Conservation (phyloP, 2,329 filamentous ascomycete species). For the Gliomastix tumulicola region DNA sequence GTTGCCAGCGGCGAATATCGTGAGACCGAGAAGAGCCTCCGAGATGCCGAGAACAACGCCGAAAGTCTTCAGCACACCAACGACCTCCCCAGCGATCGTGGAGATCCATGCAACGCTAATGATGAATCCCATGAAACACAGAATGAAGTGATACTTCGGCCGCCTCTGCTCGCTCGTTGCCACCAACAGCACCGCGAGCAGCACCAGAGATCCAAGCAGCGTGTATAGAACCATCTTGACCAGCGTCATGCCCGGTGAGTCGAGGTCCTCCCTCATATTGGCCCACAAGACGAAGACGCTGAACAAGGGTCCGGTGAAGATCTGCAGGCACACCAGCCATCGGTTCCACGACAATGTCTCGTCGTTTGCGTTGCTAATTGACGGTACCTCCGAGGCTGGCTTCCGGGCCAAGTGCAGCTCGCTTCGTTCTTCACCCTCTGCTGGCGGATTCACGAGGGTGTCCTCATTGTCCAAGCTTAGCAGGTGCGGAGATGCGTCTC, state of each 20-base stretch:
- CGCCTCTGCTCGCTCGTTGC: slow-evolving; percentile 62
- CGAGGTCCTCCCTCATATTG: slow-evolving; percentile 53
- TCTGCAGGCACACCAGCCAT: slow-evolving; percentile 80
- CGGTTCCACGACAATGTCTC: slow-evolving; percentile 69
- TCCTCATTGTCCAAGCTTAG: slow-evolving; percentile 13
- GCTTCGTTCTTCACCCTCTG: not conserved
- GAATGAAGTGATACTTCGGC: slow-evolving; percentile 66
- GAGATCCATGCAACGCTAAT: slow-evolving; percentile 96
- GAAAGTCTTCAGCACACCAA: slow-evolving; percentile 86
- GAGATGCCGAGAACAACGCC: slow-evolving; percentile 90
- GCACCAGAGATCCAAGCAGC: slow-evolving; percentile 60
- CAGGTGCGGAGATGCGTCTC: slow-evolving; percentile 2
- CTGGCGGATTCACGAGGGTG: slow-evolving; percentile 9
- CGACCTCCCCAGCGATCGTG: slow-evolving; percentile 90
- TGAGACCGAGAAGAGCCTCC: slow-evolving; percentile 89
- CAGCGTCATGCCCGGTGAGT: slow-evolving; percentile 43
- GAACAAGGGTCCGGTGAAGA: slow-evolving; percentile 83
- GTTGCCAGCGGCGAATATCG: slow-evolving; percentile 94
- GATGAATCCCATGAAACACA: slow-evolving; percentile 85
- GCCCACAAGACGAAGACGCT: slow-evolving; percentile 70
- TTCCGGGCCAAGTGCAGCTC: slow-evolving; percentile 6
- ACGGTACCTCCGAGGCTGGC: slow-evolving; percentile 22
- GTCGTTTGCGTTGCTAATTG: slow-evolving; percentile 21
- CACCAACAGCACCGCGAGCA: slow-evolving; percentile 59
- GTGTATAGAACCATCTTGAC: slow-evolving; percentile 54